Percentiles rank a stretch among this genome's conserved stretches.
Conservation (phyloP, 2,329 filamentous ascomycete species). For the Diaporthe sp. region DNA sequence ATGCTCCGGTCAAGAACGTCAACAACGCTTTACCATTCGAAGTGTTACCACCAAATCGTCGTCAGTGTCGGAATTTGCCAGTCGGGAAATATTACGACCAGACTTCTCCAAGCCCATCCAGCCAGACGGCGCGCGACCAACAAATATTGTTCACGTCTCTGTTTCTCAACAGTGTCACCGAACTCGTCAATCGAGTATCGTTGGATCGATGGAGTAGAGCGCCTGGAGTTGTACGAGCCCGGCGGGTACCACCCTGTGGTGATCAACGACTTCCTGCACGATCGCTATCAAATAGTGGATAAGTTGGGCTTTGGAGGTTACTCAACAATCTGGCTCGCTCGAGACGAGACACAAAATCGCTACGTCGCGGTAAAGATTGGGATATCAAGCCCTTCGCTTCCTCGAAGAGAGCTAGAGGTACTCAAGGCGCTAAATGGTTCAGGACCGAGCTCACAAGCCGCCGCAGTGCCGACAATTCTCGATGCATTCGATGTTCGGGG, state of each 20-base stretch:
- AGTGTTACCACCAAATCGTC: too few species aligned
- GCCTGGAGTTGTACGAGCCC: not conserved
- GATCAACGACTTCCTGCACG: not conserved
- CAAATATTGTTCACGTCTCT: not conserved
- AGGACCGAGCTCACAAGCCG: not conserved
- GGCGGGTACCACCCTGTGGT: not conserved
- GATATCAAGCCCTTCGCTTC: not conserved
- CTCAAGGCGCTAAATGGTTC: not conserved
- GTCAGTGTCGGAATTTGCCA: too few species aligned
- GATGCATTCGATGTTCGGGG: constrained; percentile 3
- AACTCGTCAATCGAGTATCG: not conserved
- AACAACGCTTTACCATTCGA: too few species aligned
- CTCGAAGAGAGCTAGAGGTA: not conserved
- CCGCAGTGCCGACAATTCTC: not conserved
- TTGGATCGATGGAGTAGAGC: constrained; percentile 19
- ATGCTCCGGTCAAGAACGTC: too few species aligned
- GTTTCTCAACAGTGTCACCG: not conserved
- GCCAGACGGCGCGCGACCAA: not conserved
- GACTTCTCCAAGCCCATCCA: not conserved
- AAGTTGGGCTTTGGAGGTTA: constrained; percentile 20
- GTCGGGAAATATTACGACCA: not conserved
- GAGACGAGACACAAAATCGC: constrained; percentile 32
- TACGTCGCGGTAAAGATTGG: constrained; percentile 43
- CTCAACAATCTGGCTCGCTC: constrained; percentile 28
- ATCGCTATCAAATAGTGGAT: constrained; percentile 20